These are phyloP conservation scores for Daldinia sp. DNA, from an alignment of 2,329 filamentous ascomycete species.

Conservation along the genomic window DNA sequence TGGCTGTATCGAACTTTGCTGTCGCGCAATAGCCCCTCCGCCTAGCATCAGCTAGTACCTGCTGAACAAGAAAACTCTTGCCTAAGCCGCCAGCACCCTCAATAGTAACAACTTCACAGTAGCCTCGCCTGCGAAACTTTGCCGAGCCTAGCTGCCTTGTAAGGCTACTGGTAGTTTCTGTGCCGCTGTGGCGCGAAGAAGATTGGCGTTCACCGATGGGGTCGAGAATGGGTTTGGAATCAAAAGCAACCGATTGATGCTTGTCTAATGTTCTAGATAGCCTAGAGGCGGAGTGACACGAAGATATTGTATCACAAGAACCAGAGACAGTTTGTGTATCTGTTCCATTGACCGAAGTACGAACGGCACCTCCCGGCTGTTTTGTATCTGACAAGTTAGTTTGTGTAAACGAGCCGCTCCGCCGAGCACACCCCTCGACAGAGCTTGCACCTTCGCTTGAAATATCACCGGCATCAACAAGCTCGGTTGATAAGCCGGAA, in stretches of 20 bases:
- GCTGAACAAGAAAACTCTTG: constrained; percentile 71
- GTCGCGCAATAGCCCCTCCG: constrained; percentile 71
- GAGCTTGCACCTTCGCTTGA: constrained; percentile 70
- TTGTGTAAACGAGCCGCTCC: constrained; percentile 60
- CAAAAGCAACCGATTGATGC: constrained; percentile 60
- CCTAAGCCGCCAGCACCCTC: constrained; percentile 70
- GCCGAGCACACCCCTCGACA: constrained; percentile 58
- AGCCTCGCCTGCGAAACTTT: constrained; percentile 68
- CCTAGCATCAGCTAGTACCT: constrained; percentile 67
- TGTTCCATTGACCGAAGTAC: constrained; percentile 50
- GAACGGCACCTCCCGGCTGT: constrained; percentile 49
- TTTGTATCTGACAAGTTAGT: constrained; percentile 54
- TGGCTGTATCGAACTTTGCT: constrained; percentile 70
- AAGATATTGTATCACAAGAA: constrained; percentile 57
- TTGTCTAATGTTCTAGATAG: constrained; percentile 60
- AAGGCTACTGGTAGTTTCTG: constrained; percentile 59
- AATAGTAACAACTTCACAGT: constrained; percentile 69
- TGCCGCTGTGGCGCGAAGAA: constrained; percentile 53
- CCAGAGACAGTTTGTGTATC: constrained; percentile 45
- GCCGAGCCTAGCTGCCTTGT: constrained; percentile 63
- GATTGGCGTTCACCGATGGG: constrained; percentile 54
- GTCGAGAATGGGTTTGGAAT: constrained; percentile 58
- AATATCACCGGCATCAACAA: constrained; percentile 57
- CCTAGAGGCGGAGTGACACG: constrained; percentile 54
- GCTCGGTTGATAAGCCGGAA: constrained; percentile 62